Conservation (phyloP, 2,329 filamentous ascomycete species). For the Clonostachys sp. region DNA sequence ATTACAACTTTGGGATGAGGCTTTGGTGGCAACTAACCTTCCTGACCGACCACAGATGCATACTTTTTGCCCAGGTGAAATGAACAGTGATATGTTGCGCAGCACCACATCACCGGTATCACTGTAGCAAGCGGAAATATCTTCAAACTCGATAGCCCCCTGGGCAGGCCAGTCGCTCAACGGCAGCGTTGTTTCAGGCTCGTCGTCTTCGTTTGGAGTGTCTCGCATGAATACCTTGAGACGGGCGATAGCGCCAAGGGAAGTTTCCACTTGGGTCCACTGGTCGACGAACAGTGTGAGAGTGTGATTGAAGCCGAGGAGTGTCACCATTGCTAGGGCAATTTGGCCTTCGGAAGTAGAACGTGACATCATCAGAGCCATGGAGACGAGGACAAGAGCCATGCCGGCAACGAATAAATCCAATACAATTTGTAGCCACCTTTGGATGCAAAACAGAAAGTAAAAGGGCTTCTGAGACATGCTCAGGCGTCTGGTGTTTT, state of each 20-base stretch:
- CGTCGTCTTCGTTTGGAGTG: slow-evolving; percentile 9
- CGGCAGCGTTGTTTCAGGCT: slow-evolving; percentile 6
- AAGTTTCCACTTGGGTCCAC: slow-evolving; percentile 24
- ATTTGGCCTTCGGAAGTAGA: slow-evolving; percentile 18
- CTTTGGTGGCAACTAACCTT: slow-evolving; percentile 7
- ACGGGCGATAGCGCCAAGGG: slow-evolving; percentile 14
- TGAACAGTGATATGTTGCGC: slow-evolving; percentile 11
- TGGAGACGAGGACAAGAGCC: slow-evolving; percentile 36
- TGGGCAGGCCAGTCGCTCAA: slow-evolving; percentile 14
- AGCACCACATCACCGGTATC: slow-evolving; percentile 6
- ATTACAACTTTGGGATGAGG: neutral
- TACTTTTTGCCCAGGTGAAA: slow-evolving; percentile 18
- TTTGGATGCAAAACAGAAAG: slow-evolving; percentile 40
- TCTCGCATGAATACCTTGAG: slow-evolving; percentile 14
- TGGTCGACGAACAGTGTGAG: slow-evolving; percentile 13
- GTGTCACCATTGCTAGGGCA: slow-evolving; percentile 16
- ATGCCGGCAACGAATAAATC: slow-evolving; percentile 42
- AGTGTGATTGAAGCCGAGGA: slow-evolving; percentile 14
- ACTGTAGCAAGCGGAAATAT: slow-evolving; percentile 20
- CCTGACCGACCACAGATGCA: slow-evolving; percentile 24
- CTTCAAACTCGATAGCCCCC: slow-evolving; percentile 15
- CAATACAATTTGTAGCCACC: slow-evolving; percentile 42
- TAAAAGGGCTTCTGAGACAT: slow-evolving; percentile 43
- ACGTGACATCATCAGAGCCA: slow-evolving; percentile 25
- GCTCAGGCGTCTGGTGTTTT: slow-evolving; percentile 28